Base-by-base conservation (phyloP, 768 basidiomycete species). In the Collybiopsis confluens region DNA sequence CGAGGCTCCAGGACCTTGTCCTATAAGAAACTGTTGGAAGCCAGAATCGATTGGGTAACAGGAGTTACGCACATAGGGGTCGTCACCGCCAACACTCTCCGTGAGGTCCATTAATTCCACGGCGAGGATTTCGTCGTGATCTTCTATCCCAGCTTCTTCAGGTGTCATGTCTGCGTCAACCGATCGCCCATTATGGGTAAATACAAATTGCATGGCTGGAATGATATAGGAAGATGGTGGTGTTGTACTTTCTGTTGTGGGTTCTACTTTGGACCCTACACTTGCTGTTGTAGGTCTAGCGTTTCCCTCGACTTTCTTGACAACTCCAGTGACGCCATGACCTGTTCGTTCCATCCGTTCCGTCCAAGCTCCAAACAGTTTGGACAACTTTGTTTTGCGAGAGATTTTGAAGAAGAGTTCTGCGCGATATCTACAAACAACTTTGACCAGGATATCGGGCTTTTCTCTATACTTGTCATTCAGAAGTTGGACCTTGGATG, bases 401-500 rank as follows among this genome's bases (percentile, higher is more conserved):
- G 89, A 90, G 59, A 94, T 90, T 69, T 92, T 93, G 81, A 94
- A 94, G 74, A 90, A 92, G 38, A 94, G 78, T 62, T 94, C 91
- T 3, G 91, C 90, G 42, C 92, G 88, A 65, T 92, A 92, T 61
- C 87, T 86, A 68, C 91, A 93, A 46, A 88, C 75, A 59, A 94
- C 90, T 66, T 91, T 92, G 70, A 93, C 83, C 48, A 92, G 86
- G 56, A 93, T 90, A 64, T 94, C 89, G n/a, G 89, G 88, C 77
- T 82, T 83, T 68, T 92, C 90, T 54, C 86, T 84, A 64, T 83
- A 90, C 68, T 91, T 92, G 61, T 79, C 74, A 61, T 91, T 90
- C 61, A 88, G 88, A 27, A 84, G 68, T 67, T 85, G 89, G 43
- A 82, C 88, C 65, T 83, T 88, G 66, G 91, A 88, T 8, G 81